These are phyloP conservation scores for Cutaneotrichosporon daszewskae DNA, from an alignment of 1,284 basidiomycete species.

Conservation along the genomic window DNA sequence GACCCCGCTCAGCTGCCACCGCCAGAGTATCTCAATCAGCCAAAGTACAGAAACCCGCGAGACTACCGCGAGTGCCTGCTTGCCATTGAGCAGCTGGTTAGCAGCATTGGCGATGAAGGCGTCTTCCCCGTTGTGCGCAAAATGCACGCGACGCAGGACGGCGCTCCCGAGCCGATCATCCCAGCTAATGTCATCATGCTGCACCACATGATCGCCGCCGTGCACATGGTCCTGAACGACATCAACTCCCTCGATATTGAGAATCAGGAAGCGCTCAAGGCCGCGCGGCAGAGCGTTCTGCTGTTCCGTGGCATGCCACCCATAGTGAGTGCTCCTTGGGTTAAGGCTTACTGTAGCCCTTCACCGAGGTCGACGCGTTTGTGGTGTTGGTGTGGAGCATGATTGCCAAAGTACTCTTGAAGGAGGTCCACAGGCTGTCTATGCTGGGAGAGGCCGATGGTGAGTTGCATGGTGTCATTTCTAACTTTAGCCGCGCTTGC, in stretches of 20 bases:
- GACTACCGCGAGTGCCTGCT: slow-evolving; percentile 30
- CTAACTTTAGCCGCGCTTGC: slow-evolving; percentile 1
- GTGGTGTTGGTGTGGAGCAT: slow-evolving; percentile 39
- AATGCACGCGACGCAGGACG: slow-evolving; percentile 28
- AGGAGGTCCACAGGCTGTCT: slow-evolving; percentile 33
- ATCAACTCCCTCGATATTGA: slow-evolving; percentile 37
- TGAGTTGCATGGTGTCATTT: not conserved
- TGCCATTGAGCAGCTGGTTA: slow-evolving; percentile 27
- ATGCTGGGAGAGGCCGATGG: slow-evolving; percentile 21
- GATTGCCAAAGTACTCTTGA: slow-evolving; percentile 35
- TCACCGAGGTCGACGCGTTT: slow-evolving; percentile 37
- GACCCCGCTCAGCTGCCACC: slow-evolving; percentile 19
- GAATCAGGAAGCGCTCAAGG: slow-evolving; percentile 33
- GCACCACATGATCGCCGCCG: slow-evolving; percentile 36
- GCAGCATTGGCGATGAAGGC: slow-evolving; percentile 32
- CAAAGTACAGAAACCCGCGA: slow-evolving; percentile 34
- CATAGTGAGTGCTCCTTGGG: slow-evolving; percentile 19
- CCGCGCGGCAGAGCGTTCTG: slow-evolving; percentile 28
- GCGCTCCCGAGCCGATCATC: slow-evolving; percentile 23
- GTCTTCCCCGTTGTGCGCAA: slow-evolving; percentile 31
- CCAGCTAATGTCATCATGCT: slow-evolving; percentile 28
- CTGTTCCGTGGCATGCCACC: slow-evolving; percentile 30
- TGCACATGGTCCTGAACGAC: slow-evolving; percentile 37
- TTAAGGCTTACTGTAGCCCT: slow-evolving; percentile 18
- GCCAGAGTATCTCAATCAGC: slow-evolving; percentile 34